Evolutionary conservation across 1,284 basidiomycete species (phyloP), one percentile per base, ranked within the genome.

Genomic region (Singerocomus rubriflavus): DNA sequence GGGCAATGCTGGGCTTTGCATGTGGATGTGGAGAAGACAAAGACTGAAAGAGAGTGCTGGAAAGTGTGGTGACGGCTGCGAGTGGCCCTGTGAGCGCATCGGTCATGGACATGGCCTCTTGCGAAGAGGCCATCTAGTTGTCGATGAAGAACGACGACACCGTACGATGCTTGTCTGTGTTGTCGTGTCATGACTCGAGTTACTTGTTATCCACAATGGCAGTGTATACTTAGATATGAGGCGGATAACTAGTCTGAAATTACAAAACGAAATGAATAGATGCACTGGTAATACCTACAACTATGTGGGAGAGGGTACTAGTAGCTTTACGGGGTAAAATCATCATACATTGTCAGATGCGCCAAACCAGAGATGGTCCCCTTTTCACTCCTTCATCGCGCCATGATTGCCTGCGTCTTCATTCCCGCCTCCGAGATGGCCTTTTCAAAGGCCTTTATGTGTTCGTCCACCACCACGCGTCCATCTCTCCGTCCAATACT

Each of bases 321-420:
- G 43, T 50, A 48, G 30, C 29, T 39, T 38, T 44, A 49, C 7
- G 29, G 57, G 38, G 43, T 53, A 59, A 50, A 50, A 43, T 37
- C 30, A 29, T 50, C 32, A 36, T 49, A 27, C 44, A 46, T 29
- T 33, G 36, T 45, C 43, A 48, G 36, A 35, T 44, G 46, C 41
- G 35, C 30, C 4, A 36, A 38, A 17, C 44, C 27, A 34, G 32
- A 14, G n/a, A 36, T 25, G 37, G 25, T 30, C 27, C 21, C n/a
- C 10, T 37, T 49, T 47, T 39, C 27, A 6, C 14, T 31, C 44
- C 30, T 6, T 59, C 56, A 67, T 45, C 64, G 58, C 14, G 85
- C 84, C 81, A 88, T 86, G 54, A 91, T 91, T 35, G 83, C 82
- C 61, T 83, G 81, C 4, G 87, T 88, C 72, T 85, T 88, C 56